phyloP scores from a whole-genome alignment of 495 filamentous ascomycete genomes.

The Neurospora sp. region DNA sequence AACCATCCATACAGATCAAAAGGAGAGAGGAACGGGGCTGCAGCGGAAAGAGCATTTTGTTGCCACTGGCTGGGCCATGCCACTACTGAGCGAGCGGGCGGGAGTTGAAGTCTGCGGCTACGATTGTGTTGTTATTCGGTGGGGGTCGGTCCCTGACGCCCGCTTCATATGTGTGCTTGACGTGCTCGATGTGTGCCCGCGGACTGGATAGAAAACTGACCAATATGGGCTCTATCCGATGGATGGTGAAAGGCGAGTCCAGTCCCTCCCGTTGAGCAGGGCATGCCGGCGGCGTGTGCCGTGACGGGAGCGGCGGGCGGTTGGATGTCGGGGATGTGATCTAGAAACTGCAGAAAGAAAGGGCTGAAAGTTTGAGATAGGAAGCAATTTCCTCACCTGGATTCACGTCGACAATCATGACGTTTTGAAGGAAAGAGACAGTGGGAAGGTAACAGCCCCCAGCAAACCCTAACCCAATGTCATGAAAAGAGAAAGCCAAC shows the following conservation, averaged over 20 bases:
- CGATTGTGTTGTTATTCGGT: background rate
- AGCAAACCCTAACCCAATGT: too few relatives aligned
- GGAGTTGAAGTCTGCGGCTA: too few relatives aligned
- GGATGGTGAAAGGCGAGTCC: too few relatives aligned
- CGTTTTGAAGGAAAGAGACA: background rate
- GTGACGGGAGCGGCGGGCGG: background rate
- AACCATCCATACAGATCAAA: background rate
- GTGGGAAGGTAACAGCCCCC: too few relatives aligned
- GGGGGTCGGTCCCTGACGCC: background rate
- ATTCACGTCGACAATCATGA: background rate
- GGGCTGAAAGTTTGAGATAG: background rate
- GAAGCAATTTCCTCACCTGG: background rate
- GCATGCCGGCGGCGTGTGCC: background rate
- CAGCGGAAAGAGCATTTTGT: background rate
- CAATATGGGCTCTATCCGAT: background rate
- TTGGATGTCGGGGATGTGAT: background rate
- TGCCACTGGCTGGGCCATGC: background rate
- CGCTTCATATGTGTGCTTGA: background rate
- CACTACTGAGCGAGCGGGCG: too few relatives aligned
- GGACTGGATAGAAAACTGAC: background rate
- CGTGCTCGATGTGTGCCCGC: background rate
- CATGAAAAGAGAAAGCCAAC: too few relatives aligned
- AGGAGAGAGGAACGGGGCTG: background rate
- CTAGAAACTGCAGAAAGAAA: background rate
- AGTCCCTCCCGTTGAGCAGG: background rate